phyloP scores from a whole-genome alignment of 2,329 filamentous ascomycete genomes.

The Tolypocladium ovalisporum region DNA sequence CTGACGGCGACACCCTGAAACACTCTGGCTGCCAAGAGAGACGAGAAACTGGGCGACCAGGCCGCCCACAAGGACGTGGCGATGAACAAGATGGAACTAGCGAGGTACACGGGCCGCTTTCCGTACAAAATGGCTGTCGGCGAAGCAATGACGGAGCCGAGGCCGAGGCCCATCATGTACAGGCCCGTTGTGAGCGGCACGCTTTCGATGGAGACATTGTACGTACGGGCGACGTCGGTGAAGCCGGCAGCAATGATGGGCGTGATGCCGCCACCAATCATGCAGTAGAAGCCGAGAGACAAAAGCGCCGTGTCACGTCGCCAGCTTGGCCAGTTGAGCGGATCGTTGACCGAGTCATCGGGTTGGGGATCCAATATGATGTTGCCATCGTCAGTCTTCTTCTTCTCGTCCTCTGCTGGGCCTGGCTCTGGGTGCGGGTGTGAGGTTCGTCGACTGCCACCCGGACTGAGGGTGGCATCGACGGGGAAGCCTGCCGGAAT shows the following conservation, averaged over 20 bases:
- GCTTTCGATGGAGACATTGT: conserved; percentile 54
- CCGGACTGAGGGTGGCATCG: conserved; percentile 20
- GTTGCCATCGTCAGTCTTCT: conserved; percentile 68
- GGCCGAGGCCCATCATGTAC: conserved; percentile 86
- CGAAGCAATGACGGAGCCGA: conserved; percentile 75
- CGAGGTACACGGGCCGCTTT: conserved; percentile 83
- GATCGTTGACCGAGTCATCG: conserved; percentile 82
- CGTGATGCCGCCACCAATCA: conserved; percentile 88
- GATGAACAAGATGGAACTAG: conserved; percentile 67
- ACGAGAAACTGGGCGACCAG: conserved; percentile 67
- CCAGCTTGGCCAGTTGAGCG: conserved; percentile 82
- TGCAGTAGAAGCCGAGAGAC: conserved; percentile 82
- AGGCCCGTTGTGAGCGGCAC: conserved; percentile 84
- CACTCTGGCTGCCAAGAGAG: conserved; percentile 69
- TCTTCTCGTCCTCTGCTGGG: conserved; percentile 40
- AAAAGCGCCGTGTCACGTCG: conserved; percentile 69
- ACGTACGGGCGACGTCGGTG: conserved; percentile 58
- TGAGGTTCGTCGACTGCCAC: conserved; percentile 9
- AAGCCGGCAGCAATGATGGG: conserved; percentile 86
- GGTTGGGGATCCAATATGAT: conserved; percentile 89
- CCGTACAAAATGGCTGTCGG: conserved; percentile 87
- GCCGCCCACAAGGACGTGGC: conserved; percentile 75
- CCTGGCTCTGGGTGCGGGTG: conserved; percentile 6
- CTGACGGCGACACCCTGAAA: conserved; percentile 83
- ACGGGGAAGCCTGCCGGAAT: conserved; percentile 34